These are phyloP conservation scores for Cocos nucifera DNA, from an alignment of 176 grass and related monocot genomes.

Conservation along the genomic window DNA sequence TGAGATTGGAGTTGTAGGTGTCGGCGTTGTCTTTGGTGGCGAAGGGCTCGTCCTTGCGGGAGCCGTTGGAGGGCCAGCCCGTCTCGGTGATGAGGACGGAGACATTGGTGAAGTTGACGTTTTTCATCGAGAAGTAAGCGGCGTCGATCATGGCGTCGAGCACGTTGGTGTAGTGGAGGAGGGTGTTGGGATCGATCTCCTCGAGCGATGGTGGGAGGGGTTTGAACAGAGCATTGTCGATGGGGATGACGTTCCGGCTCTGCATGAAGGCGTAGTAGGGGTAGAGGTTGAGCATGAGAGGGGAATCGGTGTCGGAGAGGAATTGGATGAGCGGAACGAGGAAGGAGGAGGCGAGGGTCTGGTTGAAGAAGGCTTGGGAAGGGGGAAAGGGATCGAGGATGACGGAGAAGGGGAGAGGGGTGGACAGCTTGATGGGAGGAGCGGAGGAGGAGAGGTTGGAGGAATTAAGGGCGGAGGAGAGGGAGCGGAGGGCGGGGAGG, in stretches of 20 bases:
- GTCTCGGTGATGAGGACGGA: slow-evolving; percentile 74
- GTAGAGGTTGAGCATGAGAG: slow-evolving; percentile 93
- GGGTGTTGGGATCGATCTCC: slow-evolving; percentile 91
- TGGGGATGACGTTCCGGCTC: slow-evolving; percentile 55
- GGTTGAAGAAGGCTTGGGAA: slow-evolving; percentile 94
- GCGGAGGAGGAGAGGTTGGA: slow-evolving; percentile 54
- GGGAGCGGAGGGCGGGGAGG: slow-evolving; percentile 64
- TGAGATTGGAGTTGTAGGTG: slow-evolving; percentile 79
- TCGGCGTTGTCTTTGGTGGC: slow-evolving; percentile 68
- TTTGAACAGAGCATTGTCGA: slow-evolving; percentile 86
- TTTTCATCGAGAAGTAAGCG: slow-evolving; percentile 51
- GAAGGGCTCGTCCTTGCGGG: slow-evolving; percentile 55
- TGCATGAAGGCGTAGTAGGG: slow-evolving; percentile 94
- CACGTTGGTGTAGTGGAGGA: slow-evolving; percentile 95
- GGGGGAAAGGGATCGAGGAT: slow-evolving; percentile 81
- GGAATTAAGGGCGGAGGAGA: slow-evolving; percentile 44
- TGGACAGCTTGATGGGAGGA: slow-evolving; percentile 41
- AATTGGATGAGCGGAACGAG: slow-evolving; percentile 59
- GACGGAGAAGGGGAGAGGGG: slow-evolving; percentile 83
- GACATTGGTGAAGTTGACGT: slow-evolving; percentile 45
- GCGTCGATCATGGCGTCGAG: slow-evolving; percentile 96
- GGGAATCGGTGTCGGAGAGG: slow-evolving; percentile 64
- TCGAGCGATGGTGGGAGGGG: slow-evolving; percentile 64
- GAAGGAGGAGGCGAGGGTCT: slow-evolving; percentile 46
- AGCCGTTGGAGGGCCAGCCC: slow-evolving; percentile 84